Base-by-base conservation (phyloP, 1,284 basidiomycete genomes). In the Ustilago xerochloae region DNA sequence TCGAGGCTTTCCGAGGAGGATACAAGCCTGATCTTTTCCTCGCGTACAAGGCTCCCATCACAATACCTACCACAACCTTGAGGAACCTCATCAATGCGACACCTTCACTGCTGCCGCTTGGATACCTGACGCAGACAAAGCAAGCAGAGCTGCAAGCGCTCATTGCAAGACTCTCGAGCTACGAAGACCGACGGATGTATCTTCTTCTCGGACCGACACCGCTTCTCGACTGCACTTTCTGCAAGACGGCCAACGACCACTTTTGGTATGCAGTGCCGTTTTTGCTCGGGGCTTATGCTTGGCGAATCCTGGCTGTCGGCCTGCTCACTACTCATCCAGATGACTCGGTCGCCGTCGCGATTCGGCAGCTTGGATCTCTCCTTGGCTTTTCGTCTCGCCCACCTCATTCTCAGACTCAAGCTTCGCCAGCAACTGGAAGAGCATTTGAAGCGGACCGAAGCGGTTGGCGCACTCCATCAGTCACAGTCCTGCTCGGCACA, bases 1-100 rank as follows among this genome's bases (percentile, higher is more conserved):
- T 73, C 29, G 48, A 54, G 6, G 24, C 33, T 6, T 55, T 74
- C 35, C 43, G 65, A n/a, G 71, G 71, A 18, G 71, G 61, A 8
- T 68, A 65, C 52, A 57, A 43, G 45, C 61, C 65, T 20, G 65
- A 74, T 38, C 65, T 74, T 48, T 74, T 74, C 39, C 56, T 74
- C 2, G 63, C 58, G 4, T 61, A 59, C 56, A 20, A 49, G 9
- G 62, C 64, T 16, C 65, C 71, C 26, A 65, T 74, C 51, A 74
- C 64, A 7, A 64, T 74, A 30, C 65, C 71, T 15, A 74, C 71
- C 29, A 67, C 65, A 1, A 59, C 59, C 4, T 43, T 74, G 24
- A 61, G 65, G 28, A 29, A 51, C 26, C 50, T 74, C 29, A 68
- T 74, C 61, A 64, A 56, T 46, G 18, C 22, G 0, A 16, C 61